phyloP scores from a whole-genome alignment of 345 rosid species.

The Atalantia buxifolia region DNA sequence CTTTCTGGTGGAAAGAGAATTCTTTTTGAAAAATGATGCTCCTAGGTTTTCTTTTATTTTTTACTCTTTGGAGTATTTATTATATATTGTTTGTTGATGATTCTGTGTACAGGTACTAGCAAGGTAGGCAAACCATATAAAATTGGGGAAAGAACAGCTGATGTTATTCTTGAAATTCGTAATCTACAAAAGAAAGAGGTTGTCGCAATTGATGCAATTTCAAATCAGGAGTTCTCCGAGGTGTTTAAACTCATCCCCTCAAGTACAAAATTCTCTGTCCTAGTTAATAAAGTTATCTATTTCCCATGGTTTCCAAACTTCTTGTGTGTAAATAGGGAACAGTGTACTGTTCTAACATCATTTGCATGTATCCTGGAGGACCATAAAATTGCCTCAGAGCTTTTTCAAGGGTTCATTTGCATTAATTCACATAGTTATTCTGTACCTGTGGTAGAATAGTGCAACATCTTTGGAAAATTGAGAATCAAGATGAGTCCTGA shows the following conservation, averaged over 20 bases:
- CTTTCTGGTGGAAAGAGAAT: conserved; percentile 6
- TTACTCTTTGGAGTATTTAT: background rate
- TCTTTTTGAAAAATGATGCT: conserved; percentile 4
- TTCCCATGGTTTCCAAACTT: background rate
- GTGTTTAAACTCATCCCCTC: conserved; percentile 33
- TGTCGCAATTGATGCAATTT: conserved; percentile 63
- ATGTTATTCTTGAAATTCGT: conserved; percentile 64
- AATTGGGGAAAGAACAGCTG: conserved; percentile 54
- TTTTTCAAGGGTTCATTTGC: background rate
- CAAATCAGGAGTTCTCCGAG: conserved; percentile 89
- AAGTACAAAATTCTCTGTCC: background rate
- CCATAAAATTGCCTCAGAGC: background rate
- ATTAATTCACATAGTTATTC: background rate
- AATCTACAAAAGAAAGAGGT: conserved; percentile 74
- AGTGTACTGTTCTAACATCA: background rate
- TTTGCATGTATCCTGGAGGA: background rate
- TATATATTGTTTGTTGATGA: conserved; percentile 6
- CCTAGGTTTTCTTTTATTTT: background rate
- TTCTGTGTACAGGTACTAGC: conserved; percentile 54
- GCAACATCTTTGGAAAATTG: background rate
- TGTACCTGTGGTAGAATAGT: background rate
- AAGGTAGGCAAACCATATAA: conserved; percentile 57
- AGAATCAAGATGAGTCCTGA: background rate
- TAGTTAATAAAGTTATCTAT: background rate
- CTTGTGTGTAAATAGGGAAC: background rate